Conservation (phyloP, 2,329 filamentous ascomycete genomes). For the Curvularia sp. region DNA sequence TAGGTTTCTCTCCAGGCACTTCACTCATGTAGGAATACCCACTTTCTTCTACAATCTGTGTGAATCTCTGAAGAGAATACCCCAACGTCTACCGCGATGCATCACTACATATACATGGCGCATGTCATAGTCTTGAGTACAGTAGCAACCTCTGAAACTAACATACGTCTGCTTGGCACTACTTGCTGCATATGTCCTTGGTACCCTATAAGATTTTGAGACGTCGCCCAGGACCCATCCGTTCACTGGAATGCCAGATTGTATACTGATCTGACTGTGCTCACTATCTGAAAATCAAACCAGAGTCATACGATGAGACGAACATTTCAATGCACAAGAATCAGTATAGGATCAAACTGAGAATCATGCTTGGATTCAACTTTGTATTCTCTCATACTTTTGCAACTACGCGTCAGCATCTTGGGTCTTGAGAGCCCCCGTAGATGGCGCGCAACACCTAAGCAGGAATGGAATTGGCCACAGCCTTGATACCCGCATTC, state of each 20-base stretch:
- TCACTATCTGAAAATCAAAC: background rate
- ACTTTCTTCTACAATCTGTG: no score
- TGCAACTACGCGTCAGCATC: background rate
- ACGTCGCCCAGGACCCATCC: no score
- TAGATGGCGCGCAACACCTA: background rate
- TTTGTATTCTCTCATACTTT: background rate
- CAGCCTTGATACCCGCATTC: constrained; percentile 24
- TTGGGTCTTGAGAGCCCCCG: background rate
- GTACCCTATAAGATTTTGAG: no score
- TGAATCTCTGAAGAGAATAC: no score
- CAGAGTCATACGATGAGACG: background rate
- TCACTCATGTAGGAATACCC: background rate
- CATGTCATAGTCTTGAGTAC: no score
- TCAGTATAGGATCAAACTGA: background rate
- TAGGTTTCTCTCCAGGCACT: background rate
- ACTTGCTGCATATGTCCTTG: no score
- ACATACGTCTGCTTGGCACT: no score
- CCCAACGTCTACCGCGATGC: no score
- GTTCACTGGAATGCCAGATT: no score
- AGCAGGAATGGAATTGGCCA: background rate
- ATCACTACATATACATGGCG: no score
- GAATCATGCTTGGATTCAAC: background rate
- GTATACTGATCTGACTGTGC: no score
- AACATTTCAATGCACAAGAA: background rate
- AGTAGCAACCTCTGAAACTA: no score